Base-by-base conservation (phyloP, 1,284 basidiomycete genomes). In the Ustilago bromivora region DNA sequence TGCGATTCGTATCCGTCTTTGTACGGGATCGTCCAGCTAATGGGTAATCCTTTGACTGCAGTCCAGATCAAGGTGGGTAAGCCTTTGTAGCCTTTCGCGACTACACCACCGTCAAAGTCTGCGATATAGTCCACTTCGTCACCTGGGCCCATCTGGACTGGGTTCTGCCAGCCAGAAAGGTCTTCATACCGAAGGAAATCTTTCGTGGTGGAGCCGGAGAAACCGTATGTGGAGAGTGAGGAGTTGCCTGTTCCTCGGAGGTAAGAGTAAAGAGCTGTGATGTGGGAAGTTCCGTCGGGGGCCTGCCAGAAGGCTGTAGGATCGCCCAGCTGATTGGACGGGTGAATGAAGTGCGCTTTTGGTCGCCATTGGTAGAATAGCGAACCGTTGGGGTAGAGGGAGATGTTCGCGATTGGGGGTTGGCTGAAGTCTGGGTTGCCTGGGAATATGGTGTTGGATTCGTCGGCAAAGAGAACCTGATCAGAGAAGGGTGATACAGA, bases 301-400 rank as follows among this genome's bases (percentile, higher is more conserved):
- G 53, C 46, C 17, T 63, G 54, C 73, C 73, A 76, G 53, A 76
- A 71, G 11, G 64, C 65, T 17, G 73, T 76, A 0, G 73, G 68
- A 41, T 76, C 73, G 13, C 73, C 73, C n/a, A 71, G 60, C 23
- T 71, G 64, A 23, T 71, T 57, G n/a, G 65, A 65, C 2, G 73
- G 73, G 47, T 76, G 68, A 31, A 76, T 68, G 46, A 71, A 76
- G 62, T 76, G 73, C 4, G 73, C 65, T 3, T 41, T 49, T 2
- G 69, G 73, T 17, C 73, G 64, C 73, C 73, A 76, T 56, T 76
- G 73, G 53, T 63, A 54, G 65, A 67, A 76, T 28, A 76, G 69
- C 13, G 53, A 57, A 17, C 61, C 61, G 57, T 71, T 71, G 31
- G 68, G 49, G 41, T 68, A 67, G 36, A 23, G 41, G 5, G 57